Conservation (phyloP, 2,329 filamentous ascomycete genomes). For the Penicillium janthinellum region DNA sequence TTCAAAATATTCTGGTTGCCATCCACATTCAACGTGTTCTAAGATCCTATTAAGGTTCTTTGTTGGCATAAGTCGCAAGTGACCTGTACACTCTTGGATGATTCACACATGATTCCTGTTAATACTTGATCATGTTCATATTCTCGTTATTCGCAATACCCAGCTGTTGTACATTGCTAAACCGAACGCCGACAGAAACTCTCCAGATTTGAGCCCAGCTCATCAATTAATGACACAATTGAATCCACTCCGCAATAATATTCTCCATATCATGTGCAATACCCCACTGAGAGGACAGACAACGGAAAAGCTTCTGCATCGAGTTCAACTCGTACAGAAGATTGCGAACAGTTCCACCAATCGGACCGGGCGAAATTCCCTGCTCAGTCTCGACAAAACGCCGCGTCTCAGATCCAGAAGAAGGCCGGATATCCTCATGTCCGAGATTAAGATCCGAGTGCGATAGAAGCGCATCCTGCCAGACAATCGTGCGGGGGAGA, state of each 20-base stretch:
- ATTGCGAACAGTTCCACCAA: slow-evolving; percentile 38
- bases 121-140: background rate
- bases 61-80: too few species aligned
- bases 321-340: slow-evolving; percentile 52
- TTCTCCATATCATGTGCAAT: slow-evolving; percentile 51
- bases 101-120: background rate
- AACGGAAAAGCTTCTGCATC: slow-evolving; percentile 51
- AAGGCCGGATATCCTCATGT: slow-evolving; percentile 26
- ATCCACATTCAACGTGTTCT: too few species aligned
- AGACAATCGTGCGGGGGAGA: slow-evolving; percentile 45
- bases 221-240: slow-evolving; percentile 40
- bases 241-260: slow-evolving; percentile 49
- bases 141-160: background rate
- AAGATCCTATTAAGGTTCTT: too few species aligned
- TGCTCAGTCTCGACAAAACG: slow-evolving; percentile 38
- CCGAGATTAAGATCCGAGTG: slow-evolving; percentile 33
- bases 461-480: slow-evolving; percentile 44
- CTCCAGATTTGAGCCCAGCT: background rate
- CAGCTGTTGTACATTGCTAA: background rate
- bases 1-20: too few species aligned
- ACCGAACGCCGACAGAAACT: background rate
- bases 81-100: too few species aligned
- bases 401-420: slow-evolving; percentile 39
- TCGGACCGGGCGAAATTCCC: slow-evolving; percentile 24
- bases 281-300: slow-evolving; percentile 49